phyloP scores from a whole-genome alignment of 352 stramenopile genomes.

The Globisporangium rhizosaccharum region DNA sequence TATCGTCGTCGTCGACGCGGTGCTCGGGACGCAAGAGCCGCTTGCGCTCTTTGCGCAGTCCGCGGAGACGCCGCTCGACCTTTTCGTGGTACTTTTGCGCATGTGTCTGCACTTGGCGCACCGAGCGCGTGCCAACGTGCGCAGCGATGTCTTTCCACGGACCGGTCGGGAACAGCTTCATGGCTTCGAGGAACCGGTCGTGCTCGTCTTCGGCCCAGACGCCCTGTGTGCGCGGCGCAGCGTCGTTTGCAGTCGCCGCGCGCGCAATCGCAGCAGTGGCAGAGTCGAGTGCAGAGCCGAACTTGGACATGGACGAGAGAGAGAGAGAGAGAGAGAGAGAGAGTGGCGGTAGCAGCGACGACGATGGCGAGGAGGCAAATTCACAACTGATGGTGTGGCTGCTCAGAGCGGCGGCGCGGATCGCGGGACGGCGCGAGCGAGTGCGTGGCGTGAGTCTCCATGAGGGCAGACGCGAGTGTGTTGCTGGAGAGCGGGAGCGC shows the following conservation, averaged over 20 bases:
- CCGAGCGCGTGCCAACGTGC: conserved; percentile 26
- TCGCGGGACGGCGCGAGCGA: neutral
- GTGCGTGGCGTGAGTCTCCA: neutral
- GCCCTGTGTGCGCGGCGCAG: neutral
- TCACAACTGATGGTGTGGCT: neutral
- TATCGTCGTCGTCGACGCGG: conserved; percentile 36
- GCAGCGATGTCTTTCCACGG: conserved; percentile 28
- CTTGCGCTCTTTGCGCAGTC: conserved; percentile 54
- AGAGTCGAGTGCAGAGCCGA: neutral
- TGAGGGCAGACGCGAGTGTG: too few relatives aligned
- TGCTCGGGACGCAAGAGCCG: conserved; percentile 44
- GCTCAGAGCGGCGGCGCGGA: neutral
- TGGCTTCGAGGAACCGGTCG: conserved; percentile 26
- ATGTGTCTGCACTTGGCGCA: conserved; percentile 62
- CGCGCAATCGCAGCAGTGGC: neutral
- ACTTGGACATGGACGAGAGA: neutral
- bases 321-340: neutral
- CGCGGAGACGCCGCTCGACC: conserved; percentile 51
- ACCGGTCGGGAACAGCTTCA: conserved; percentile 18
- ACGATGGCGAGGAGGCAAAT: neutral
- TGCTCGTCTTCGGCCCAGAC: conserved; percentile 32
- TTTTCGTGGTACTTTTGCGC: conserved; percentile 70
- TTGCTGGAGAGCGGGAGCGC: too few relatives aligned
- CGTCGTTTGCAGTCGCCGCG: neutral
- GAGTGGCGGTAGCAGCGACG: neutral